Conservation (phyloP, 345 rosid species). For the Arabis hirsuta region DNA sequence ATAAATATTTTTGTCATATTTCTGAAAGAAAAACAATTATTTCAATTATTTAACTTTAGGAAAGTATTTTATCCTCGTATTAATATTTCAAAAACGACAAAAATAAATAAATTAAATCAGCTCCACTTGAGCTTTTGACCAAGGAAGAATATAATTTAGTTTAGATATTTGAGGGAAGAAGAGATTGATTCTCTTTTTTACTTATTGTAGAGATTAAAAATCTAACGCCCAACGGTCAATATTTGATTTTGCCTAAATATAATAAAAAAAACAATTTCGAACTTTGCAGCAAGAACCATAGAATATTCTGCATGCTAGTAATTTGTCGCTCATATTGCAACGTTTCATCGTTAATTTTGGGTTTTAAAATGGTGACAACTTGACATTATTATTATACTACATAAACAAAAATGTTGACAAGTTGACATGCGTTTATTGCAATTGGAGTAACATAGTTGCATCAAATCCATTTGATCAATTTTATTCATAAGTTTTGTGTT, state of each 20-base stretch:
- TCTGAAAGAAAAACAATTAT: not conserved
- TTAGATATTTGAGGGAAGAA: constrained; percentile 20
- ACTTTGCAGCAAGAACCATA: not conserved
- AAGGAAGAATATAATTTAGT: constrained; percentile 1
- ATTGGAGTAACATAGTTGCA: not conserved
- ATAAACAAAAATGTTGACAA: constrained; percentile 9
- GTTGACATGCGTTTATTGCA: constrained; percentile 16
- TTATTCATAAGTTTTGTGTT: not conserved
- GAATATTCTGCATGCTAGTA: not conserved
- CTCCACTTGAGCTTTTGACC: constrained; percentile 37
- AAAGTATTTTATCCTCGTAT: not conserved
- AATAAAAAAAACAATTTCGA: not conserved
- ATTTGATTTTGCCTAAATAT: not conserved
- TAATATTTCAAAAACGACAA: constrained; percentile 5
- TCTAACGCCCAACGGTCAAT: constrained; percentile 13
- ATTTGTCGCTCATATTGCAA: too few relatives aligned
- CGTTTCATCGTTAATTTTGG: too few relatives aligned
- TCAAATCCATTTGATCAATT: not conserved
- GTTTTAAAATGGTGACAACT: too few relatives aligned
- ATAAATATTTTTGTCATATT: not conserved
- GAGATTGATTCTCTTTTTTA: constrained; percentile 14
- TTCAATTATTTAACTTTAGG: not conserved
- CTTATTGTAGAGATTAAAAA: not conserved
- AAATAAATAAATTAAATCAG: not conserved
- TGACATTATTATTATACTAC: too few relatives aligned